Conservation (phyloP, 805 yeast genomes). For the Jamesozyma piceae region DNA sequence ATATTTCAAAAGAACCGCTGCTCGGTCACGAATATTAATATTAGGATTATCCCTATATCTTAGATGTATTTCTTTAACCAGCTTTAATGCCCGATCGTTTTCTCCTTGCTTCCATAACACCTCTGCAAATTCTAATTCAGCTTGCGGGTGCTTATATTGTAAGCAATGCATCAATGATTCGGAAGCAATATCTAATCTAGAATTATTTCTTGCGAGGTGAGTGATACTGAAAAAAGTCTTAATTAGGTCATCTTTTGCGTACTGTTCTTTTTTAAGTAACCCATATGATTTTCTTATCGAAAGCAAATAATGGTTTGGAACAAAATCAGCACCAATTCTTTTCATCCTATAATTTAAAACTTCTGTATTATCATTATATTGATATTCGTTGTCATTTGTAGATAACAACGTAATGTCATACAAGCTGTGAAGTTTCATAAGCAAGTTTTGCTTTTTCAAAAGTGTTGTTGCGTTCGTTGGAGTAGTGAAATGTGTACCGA, state of each 20-base stretch:
- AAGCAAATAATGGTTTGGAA: slow-evolving; percentile 49
- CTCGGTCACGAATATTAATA: slow-evolving; percentile 22
- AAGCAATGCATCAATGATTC: slow-evolving; percentile 48
- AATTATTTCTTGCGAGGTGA: slow-evolving; percentile 53
- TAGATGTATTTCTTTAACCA: slow-evolving; percentile 34
- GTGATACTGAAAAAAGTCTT: slow-evolving; percentile 53
- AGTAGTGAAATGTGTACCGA: slow-evolving; percentile 52
- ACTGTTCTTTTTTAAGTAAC: slow-evolving; percentile 17
- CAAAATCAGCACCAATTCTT: slow-evolving; percentile 44
- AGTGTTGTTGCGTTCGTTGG: slow-evolving; percentile 42
- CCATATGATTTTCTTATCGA: slow-evolving; percentile 48
- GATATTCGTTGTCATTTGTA: slow-evolving; percentile 7
- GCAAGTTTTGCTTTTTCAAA: slow-evolving; percentile 38
- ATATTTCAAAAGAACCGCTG: slow-evolving; percentile 56
- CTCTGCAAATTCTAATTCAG: slow-evolving; percentile 69
- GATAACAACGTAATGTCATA: slow-evolving; percentile 43
- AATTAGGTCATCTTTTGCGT: slow-evolving; percentile 30
- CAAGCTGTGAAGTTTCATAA: slow-evolving; percentile 51
- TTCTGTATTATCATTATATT: slow-evolving; percentile 10
- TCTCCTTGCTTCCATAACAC: slow-evolving; percentile 87
- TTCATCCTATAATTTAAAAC: slow-evolving; percentile 21
- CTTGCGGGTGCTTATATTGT: slow-evolving; percentile 30
- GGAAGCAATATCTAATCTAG: slow-evolving; percentile 64
- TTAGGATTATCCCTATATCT: slow-evolving; percentile 10
- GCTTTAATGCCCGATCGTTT: slow-evolving; percentile 70